Conservation (phyloP, 1,139 yeast genomes). For the Geotrichum aggregatum region DNA sequence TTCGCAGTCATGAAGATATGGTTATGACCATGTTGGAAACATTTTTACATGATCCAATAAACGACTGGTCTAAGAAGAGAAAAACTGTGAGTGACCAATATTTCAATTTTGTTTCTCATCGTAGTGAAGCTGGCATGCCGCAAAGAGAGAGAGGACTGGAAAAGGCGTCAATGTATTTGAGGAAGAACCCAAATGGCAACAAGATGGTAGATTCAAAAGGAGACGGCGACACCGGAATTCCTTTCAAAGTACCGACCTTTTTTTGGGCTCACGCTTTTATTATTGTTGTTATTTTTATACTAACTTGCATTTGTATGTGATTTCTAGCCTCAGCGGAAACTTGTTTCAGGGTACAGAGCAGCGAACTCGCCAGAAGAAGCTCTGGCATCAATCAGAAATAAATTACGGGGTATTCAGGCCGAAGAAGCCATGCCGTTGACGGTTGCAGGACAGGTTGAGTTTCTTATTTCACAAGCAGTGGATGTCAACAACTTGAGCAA, state of each 20-base stretch:
- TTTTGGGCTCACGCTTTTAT: too few species aligned
- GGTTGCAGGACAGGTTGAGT: conserved; percentile 89
- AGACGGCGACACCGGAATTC: too few species aligned
- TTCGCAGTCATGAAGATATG: conserved; percentile 79
- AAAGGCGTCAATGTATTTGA: not conserved
- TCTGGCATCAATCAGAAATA: conserved; percentile 68
- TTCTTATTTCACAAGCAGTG: conserved; percentile 78
- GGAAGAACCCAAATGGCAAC: too few species aligned
- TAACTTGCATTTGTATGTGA: not conserved
- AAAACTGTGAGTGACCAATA: conserved; percentile 13
- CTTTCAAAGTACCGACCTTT: too few species aligned
- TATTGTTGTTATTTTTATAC: not conserved
- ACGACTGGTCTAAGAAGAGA: conserved; percentile 37
- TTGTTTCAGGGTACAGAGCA: conserved; percentile 31
- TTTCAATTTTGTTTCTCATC: not conserved
- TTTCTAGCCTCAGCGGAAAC: conserved; percentile 17
- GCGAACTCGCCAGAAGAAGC: conserved; percentile 57
- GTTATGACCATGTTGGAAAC: conserved; percentile 90
- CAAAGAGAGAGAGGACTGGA: not conserved
- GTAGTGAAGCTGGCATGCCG: not conserved
- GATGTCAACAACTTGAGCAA: conserved; percentile 64
- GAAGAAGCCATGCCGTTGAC: conserved; percentile 83
- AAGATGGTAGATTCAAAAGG: not conserved
- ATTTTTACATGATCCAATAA: conserved; percentile 84
- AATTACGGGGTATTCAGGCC: conserved; percentile 78